Percentiles rank a stretch among this genome's conserved stretches.
phyloP scores from a whole-genome alignment of 1,284 basidiomycete genomes.

The Ganoderma lingzhi region DNA sequence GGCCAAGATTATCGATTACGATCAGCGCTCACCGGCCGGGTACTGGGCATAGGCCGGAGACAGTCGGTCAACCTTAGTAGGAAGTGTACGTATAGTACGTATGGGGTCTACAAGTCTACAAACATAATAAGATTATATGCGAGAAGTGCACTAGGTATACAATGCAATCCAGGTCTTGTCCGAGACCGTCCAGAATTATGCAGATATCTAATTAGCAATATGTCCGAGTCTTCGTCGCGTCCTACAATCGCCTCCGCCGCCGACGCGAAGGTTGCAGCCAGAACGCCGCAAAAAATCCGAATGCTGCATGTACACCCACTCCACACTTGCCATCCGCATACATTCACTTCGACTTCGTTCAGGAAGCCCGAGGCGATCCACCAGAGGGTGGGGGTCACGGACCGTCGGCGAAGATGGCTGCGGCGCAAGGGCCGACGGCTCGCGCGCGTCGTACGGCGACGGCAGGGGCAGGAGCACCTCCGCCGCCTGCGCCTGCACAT shows the following conservation, averaged over 20 bases:
- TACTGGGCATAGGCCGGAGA: no score
- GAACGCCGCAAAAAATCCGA: neutral
- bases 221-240: neutral
- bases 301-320: neutral
- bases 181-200: neutral
- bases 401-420: neutral
- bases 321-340: neutral
- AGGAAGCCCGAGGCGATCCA: neutral
- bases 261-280: neutral
- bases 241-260: neutral
- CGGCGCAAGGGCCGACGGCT: neutral
- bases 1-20: no score
- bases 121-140: slow-evolving; percentile 5
- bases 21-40: no score
- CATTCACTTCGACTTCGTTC: neutral
- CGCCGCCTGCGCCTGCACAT: slow-evolving; percentile 1
- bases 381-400: no score
- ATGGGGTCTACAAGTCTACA: neutral
- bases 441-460: neutral
- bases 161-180: slow-evolving; percentile 6
- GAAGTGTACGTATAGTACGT: neutral
- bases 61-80: neutral
- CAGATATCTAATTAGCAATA: neutral
- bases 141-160: slow-evolving; percentile 5
- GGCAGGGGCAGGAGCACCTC: neutral